phyloP scores from a whole-genome alignment of 2,329 filamentous ascomycete genomes.

The Pseudocercospora ulei region DNA sequence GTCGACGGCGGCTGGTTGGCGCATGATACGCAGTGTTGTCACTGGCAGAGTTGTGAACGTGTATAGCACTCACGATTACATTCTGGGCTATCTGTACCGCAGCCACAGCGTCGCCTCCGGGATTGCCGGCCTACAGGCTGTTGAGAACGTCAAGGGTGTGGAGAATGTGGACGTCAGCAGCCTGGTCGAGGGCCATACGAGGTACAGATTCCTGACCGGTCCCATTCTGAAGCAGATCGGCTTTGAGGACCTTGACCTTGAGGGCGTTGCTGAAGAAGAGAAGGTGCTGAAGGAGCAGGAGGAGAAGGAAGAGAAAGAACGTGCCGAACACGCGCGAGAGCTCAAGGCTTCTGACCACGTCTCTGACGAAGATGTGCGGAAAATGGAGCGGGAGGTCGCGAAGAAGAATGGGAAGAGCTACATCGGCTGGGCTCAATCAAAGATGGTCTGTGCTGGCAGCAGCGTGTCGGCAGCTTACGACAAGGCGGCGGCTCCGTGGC shows the following conservation, averaged over 20 bases:
- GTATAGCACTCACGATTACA: conserved; percentile 76
- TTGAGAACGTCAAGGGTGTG: conserved; percentile 58
- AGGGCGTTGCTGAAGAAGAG: conserved; percentile 42
- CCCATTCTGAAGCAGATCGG: conserved; percentile 45
- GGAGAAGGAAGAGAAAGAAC: conserved; percentile 33
- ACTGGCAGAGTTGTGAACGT: conserved; percentile 77
- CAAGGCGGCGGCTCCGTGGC: conserved; percentile 20
- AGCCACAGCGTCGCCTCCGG: conserved; percentile 73
- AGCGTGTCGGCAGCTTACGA: conserved; percentile 23
- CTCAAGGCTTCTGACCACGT: conserved; percentile 28
- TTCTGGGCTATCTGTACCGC: conserved; percentile 79
- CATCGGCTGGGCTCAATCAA: conserved; percentile 38
- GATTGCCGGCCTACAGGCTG: conserved; percentile 69
- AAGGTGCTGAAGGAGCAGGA: conserved; percentile 36
- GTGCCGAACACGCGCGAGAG: conserved; percentile 26
- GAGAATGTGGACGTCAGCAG: conserved; percentile 48
- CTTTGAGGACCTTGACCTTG: conserved; percentile 45
- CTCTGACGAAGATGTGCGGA: conserved; percentile 30
- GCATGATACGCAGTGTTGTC: conserved; percentile 64
- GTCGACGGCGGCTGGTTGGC: conserved; percentile 62
- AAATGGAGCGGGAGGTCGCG: conserved; percentile 38
- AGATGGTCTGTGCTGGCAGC: conserved; percentile 33
- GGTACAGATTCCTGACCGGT: conserved; percentile 45
- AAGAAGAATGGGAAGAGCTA: conserved; percentile 41
- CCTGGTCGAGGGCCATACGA: conserved; percentile 44